These are phyloP conservation scores for Trebouxia sp. DNA, from an alignment of 139 green algal species.

Conservation along the genomic window DNA sequence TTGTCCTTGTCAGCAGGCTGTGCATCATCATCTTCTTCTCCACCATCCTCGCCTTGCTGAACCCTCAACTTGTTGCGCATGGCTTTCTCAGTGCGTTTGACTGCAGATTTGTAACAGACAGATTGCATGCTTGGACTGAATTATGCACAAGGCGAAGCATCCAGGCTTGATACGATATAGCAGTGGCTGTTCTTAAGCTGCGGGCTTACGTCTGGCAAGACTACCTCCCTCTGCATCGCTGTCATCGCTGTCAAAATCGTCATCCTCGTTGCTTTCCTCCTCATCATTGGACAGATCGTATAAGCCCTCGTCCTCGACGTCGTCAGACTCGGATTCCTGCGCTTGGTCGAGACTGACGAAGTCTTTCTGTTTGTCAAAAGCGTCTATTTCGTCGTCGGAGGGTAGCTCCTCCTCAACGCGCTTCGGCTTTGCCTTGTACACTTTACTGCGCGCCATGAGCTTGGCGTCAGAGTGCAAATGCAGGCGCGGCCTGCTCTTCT, in stretches of 20 bases:
- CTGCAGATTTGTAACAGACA: constrained; percentile 46
- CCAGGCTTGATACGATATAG: not conserved
- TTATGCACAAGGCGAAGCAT: not conserved
- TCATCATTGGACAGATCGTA: constrained; percentile 36
- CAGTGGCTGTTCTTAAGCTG: no score
- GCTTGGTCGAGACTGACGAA: constrained; percentile 49
- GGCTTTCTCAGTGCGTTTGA: constrained; percentile 65
- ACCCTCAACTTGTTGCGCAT: constrained; percentile 71
- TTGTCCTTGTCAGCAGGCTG: constrained; percentile 40
- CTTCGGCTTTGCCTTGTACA: constrained; percentile 16
- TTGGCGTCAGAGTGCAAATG: no score
- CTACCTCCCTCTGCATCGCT: constrained; percentile 41
- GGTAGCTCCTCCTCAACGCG: constrained; percentile 1
- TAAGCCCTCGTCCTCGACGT: constrained; percentile 49
- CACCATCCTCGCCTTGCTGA: constrained; percentile 49
- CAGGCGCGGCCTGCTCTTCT: no score
- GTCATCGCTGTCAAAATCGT: constrained; percentile 39
- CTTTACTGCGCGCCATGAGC: constrained; percentile 20
- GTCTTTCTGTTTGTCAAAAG: constrained; percentile 49
- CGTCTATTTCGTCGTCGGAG: constrained; percentile 50
- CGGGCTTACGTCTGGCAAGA: constrained; percentile 41
- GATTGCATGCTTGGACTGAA: no score
- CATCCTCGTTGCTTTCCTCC: constrained; percentile 29
- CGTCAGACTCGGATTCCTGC: constrained; percentile 37
- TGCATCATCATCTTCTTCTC: constrained; percentile 56